Evolutionary conservation across 2,329 filamentous ascomycete species (phyloP), one percentile per base, ranked within the genome.

Genomic region (Chaetothyriales sp.): DNA sequence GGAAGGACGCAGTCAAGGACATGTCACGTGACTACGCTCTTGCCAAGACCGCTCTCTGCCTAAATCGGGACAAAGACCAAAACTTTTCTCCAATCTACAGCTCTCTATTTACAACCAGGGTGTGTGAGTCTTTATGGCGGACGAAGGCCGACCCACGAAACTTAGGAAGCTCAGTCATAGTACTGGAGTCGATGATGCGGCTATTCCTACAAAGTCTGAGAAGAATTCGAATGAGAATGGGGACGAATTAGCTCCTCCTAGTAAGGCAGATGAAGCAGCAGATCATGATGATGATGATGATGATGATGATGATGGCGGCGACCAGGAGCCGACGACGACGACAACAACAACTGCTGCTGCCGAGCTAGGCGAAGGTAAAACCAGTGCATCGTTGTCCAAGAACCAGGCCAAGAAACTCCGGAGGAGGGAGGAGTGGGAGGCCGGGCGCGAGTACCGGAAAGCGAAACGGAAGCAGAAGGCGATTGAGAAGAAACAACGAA

Each of bases 391-490:
- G 39, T 58, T 95, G 48, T 95, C 90, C 18, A 96, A 96, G 63
- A 93, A 83, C 61, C 84, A 90, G 59, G 71, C 83, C 53, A 95
- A 94, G 68, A 90, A 87, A 62, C 71, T 87, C 49, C 79, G 77
- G 54, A 81, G 80, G 50, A 75, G 79, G 56, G 75, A 85, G 62
- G 73, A 78, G 63, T 94, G 86, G 84, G 87, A 94, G 60, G 79
- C 81, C 6, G 77, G 76, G 19, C 82, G 79, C 55, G 77, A 74
- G 43, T 68, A 71, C 26, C 76, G 79, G 58, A 79, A 77, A 61
- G 63, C 65, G n/a, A 72, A 74, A 59, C 71, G 77, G 48, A 80
- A 76, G 61, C 74, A 79, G 57, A 78, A 79, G 57, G 61, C 67
- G 15, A 67, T 70, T 50, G 72, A 72, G 43, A 77, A 73, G 58